Evolutionary conservation across 2,329 filamentous ascomycete genomes (phyloP).

Genomic region (Monilinia fructicola): DNA sequence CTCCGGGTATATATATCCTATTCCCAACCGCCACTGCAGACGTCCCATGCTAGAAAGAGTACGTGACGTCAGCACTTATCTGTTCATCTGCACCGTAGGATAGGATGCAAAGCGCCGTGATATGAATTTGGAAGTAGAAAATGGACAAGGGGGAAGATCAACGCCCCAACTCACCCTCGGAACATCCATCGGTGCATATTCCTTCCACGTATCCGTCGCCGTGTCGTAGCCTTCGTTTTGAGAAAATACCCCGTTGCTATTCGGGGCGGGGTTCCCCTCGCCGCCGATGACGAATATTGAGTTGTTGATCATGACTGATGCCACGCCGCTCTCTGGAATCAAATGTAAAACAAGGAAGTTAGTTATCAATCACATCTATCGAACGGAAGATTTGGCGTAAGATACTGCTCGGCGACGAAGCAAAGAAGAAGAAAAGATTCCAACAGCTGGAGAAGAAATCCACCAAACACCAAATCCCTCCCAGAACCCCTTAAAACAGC

Average conservation of each 20-base stretch:
- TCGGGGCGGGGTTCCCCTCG: slow-evolving; percentile 40
- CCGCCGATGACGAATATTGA: slow-evolving; percentile 44
- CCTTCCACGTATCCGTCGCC: slow-evolving; percentile 9
- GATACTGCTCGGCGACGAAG: neutral
- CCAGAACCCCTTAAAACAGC: slow-evolving; percentile 27
- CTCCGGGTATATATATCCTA: slow-evolving; percentile 42
- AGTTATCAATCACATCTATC: no score
- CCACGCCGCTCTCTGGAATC: slow-evolving; percentile 38
- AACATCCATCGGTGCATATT: slow-evolving; percentile 20
- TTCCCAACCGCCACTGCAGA: slow-evolving; percentile 37
- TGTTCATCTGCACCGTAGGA: no score
- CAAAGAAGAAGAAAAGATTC: no score
- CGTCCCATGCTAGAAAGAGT: slow-evolving; percentile 37
- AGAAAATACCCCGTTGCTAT: slow-evolving; percentile 35
- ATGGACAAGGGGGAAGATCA: no score
- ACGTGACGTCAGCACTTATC: fast-evolving
- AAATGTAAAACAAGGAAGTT: neutral
- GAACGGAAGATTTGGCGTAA: neutral
- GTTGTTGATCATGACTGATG: slow-evolving; percentile 34
- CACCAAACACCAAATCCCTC: neutral
- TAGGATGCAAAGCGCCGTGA: neutral
- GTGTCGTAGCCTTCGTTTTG: slow-evolving; percentile 41
- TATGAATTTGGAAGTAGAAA: neutral
- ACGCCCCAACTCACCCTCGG: slow-evolving; percentile 31
- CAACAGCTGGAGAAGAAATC: no score